Evolutionary conservation across 768 basidiomycete species (phyloP).

Genomic region (Clitopilus hobsonii): DNA sequence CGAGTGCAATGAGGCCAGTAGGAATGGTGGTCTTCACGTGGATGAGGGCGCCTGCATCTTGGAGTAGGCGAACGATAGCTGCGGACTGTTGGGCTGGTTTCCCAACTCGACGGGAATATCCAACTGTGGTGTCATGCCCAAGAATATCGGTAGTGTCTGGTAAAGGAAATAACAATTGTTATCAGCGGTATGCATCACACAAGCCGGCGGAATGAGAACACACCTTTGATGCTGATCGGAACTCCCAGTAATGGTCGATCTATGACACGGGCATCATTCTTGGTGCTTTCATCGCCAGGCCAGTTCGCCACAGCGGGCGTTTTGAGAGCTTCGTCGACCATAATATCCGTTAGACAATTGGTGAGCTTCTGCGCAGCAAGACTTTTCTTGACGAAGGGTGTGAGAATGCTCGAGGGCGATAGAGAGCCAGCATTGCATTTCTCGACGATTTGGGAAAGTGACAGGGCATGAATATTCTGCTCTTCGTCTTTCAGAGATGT

Average conservation of each 20-base stretch:
- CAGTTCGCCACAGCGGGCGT: constrained; percentile 34
- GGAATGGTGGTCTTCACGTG: constrained; percentile 64
- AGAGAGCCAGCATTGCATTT: constrained; percentile 38
- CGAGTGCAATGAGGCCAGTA: constrained; percentile 49
- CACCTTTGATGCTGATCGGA: constrained; percentile 67
- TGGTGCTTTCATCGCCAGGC: constrained; percentile 30
- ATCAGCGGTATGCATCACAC: background rate
- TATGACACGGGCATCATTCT: constrained; percentile 23
- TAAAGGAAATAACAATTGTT: background rate
- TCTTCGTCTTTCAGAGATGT: constrained; percentile 37
- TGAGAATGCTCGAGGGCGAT: constrained; percentile 38
- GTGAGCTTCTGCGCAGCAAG: constrained; percentile 50
- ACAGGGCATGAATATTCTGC: constrained; percentile 44
- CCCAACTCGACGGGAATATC: constrained; percentile 48
- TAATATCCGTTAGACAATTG: constrained; percentile 66
- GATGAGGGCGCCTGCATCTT: constrained; percentile 59
- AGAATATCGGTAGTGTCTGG: constrained; percentile 43
- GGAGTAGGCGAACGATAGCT: constrained; percentile 50
- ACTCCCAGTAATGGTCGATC: constrained; percentile 58
- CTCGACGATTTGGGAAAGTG: constrained; percentile 40
- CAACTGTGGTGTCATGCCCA: constrained; percentile 59
- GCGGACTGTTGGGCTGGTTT: constrained; percentile 43
- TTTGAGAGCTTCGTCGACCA: constrained; percentile 44
- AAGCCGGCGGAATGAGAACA: constrained; percentile 11
- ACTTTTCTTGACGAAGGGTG: constrained; percentile 51